Evolutionary conservation across 2,329 filamentous ascomycete genomes (phyloP).

Genomic region (Colletotrichum sp.): DNA sequence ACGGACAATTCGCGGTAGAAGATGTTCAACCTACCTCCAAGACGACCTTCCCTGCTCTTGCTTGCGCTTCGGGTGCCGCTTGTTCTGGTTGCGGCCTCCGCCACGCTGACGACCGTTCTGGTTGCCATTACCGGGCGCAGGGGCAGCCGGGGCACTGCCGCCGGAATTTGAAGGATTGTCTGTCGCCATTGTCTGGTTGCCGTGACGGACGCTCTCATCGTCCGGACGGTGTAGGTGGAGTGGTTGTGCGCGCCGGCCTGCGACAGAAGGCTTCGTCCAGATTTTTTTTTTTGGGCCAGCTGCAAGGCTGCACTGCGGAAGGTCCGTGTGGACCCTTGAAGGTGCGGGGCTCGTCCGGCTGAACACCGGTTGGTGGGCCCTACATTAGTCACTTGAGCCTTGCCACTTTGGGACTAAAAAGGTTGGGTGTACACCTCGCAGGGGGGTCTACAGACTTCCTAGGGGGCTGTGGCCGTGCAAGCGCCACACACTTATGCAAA

Average conservation of each 20-base stretch:
- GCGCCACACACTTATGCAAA: too few species aligned
- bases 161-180: conserved; percentile 2
- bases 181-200: conserved; percentile 14
- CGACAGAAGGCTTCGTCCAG: conserved; percentile 1
- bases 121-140: neutral
- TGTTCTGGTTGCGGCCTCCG: neutral
- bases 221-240: conserved; percentile 14
- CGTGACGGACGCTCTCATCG: conserved; percentile 13
- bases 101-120: neutral
- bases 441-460: too few species aligned
- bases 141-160: neutral
- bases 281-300: conserved; percentile 14
- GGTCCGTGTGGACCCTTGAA: neutral
- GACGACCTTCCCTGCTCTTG: conserved; percentile 14
- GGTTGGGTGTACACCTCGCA: neutral
- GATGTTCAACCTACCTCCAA: conserved; percentile 4
- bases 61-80: conserved; percentile 11
- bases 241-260: neutral
- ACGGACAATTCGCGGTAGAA: neutral
- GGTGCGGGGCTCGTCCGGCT: neutral
- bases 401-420: neutral
- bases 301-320: conserved; percentile 16
- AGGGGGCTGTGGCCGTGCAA: too few species aligned
- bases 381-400: accelerated
- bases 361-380: neutral